phyloP scores from a whole-genome alignment of 441 rosid species.

The Croton laevigatus region DNA sequence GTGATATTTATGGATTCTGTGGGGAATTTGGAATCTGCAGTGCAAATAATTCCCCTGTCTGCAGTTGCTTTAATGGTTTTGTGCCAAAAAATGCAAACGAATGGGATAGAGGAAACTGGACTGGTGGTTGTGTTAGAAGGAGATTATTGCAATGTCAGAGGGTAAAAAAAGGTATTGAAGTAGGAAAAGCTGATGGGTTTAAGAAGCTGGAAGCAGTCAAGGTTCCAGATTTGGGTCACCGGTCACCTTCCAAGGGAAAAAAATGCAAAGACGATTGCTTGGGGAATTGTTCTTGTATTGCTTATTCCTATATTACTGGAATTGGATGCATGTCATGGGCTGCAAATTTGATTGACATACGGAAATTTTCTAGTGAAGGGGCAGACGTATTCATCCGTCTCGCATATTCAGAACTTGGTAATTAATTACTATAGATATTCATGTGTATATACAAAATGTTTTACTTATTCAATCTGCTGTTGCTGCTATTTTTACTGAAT shows the following conservation, averaged over 20 bases:
- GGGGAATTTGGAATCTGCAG: slow-evolving; percentile 36
- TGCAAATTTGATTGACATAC: slow-evolving; percentile 36
- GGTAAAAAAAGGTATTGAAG: slow-evolving; percentile 16
- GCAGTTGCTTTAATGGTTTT: slow-evolving; percentile 48
- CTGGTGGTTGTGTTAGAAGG: slow-evolving; percentile 40
- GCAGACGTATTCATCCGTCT: slow-evolving; percentile 37
- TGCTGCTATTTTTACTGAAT: background rate
- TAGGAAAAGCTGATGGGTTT: slow-evolving; percentile 39
- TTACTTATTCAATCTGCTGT: background rate
- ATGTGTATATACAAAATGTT: too few species aligned
- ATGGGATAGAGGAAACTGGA: slow-evolving; percentile 43
- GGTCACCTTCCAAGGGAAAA: slow-evolving; percentile 22
- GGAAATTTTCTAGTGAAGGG: slow-evolving; percentile 31
- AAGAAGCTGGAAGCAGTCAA: slow-evolving; percentile 28
- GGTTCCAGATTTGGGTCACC: slow-evolving; percentile 35
- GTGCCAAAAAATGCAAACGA: slow-evolving; percentile 32
- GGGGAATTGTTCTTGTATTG: slow-evolving; percentile 50
- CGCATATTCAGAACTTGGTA: slow-evolving; percentile 44
- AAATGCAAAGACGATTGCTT: slow-evolving; percentile 30
- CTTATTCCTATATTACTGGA: slow-evolving; percentile 41
- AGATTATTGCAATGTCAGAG: slow-evolving; percentile 27
- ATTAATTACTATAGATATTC: background rate
- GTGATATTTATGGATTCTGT: slow-evolving; percentile 43
- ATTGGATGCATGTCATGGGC: slow-evolving; percentile 53
- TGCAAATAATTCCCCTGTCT: slow-evolving; percentile 23